Percentiles rank a stretch among this genome's conserved stretches.
These are phyloP conservation scores for Coemansia sp. DNA, from an alignment of 192 early-diverging fungal genomes.

Conservation along the genomic window DNA sequence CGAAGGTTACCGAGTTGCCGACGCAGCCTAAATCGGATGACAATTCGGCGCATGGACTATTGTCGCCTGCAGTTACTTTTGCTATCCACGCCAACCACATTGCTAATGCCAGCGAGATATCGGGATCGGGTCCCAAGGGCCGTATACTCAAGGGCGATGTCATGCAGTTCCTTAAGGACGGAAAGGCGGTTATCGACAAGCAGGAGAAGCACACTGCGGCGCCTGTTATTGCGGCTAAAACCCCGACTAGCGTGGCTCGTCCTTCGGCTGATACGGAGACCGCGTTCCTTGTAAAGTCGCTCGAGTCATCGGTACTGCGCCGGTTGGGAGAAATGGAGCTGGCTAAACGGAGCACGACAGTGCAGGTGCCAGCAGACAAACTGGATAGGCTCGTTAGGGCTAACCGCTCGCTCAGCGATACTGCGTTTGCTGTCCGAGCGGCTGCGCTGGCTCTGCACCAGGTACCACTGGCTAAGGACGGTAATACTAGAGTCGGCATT, in stretches of 20 bases:
- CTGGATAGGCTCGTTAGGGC: slow-evolving; percentile 31
- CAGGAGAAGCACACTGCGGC: slow-evolving; percentile 4
- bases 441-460: slow-evolving; percentile 47
- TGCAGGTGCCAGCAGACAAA: slow-evolving; percentile 38
- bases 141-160: slow-evolving; percentile 80
- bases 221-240: neutral
- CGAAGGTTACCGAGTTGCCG: slow-evolving; percentile 18
- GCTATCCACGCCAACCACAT: slow-evolving; percentile 55
- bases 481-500: slow-evolving; percentile 61
- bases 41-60: slow-evolving; percentile 20
- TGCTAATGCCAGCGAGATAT: slow-evolving; percentile 45
- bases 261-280: slow-evolving; percentile 32
- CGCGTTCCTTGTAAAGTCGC: slow-evolving; percentile 46
- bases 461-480: slow-evolving; percentile 57
- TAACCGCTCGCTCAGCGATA: slow-evolving; percentile 21
- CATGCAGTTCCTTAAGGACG: slow-evolving; percentile 59
- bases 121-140: slow-evolving; percentile 67
- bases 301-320: slow-evolving; percentile 50
- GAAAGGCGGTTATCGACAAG: slow-evolving; percentile 58
- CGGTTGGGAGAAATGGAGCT: slow-evolving; percentile 43
- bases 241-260: neutral
- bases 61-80: slow-evolving; percentile 49
- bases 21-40: slow-evolving; percentile 23
- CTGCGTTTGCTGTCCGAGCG: slow-evolving; percentile 38
- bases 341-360: slow-evolving; percentile 38